These are phyloP conservation scores for Fusarium sacchari DNA, from an alignment of 2,329 filamentous ascomycete genomes.

Conservation along the genomic window DNA sequence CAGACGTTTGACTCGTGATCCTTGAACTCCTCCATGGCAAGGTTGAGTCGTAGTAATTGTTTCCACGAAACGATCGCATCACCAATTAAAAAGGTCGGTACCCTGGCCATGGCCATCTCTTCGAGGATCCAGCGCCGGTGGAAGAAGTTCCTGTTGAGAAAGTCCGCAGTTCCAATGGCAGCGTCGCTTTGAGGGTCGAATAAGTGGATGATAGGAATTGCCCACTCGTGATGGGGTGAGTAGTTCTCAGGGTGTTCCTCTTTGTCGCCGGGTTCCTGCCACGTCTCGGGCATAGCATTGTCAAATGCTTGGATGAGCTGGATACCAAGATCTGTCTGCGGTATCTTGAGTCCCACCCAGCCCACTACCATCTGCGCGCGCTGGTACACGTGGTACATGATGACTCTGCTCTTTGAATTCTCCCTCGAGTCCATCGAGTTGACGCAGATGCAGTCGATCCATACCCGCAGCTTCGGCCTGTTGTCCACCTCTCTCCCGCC, in stretches of 20 bases:
- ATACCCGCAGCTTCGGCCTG: constrained; percentile 41
- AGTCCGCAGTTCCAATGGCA: constrained; percentile 40
- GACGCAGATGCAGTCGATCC: constrained; percentile 48
- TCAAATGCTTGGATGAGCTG: constrained; percentile 44
- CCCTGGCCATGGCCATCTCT: constrained; percentile 48
- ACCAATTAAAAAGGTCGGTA: constrained; percentile 47
- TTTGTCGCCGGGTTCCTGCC: constrained; percentile 49
- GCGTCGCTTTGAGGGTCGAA: constrained; percentile 37
- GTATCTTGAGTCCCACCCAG: constrained; percentile 46
- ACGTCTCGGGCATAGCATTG: constrained; percentile 45
- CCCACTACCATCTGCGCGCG: constrained; percentile 48
- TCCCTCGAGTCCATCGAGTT: constrained; percentile 43
- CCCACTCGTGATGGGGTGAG: constrained; percentile 47
- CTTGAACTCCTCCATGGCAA: constrained; percentile 50
- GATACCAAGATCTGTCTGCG: constrained; percentile 43
- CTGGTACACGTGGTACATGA: constrained; percentile 46
- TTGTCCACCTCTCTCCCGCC: constrained; percentile 25
- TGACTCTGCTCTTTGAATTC: constrained; percentile 42
- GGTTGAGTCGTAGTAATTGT: constrained; percentile 49
- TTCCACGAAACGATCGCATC: constrained; percentile 51
- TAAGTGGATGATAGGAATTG: constrained; percentile 40
- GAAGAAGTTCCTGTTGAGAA: constrained; percentile 48
- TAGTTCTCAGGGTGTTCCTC: constrained; percentile 49
- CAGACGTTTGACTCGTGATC: constrained; percentile 47
- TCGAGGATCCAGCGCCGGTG: constrained; percentile 51